phyloP scores from a whole-genome alignment of 2,329 filamentous ascomycete genomes.

The Pyrenochaeta sp. region DNA sequence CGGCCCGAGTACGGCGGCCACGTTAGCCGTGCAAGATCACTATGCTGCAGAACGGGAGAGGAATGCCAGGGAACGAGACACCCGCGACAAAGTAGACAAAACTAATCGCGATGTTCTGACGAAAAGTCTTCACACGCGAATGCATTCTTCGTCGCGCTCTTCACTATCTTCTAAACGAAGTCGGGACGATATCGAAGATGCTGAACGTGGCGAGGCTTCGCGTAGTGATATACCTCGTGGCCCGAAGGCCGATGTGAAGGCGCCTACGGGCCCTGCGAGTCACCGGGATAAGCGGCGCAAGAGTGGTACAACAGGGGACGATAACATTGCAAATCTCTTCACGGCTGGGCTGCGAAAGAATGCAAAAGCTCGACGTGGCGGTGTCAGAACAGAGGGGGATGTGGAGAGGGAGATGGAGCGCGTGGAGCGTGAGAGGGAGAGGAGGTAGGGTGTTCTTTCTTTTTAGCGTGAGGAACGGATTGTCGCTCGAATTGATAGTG shows the following conservation, averaged over 20 bases:
- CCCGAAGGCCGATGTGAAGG: conserved; percentile 25
- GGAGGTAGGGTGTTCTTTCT: conserved; percentile 16
- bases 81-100: conserved; percentile 37
- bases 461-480: not conserved
- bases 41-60: conserved; percentile 74
- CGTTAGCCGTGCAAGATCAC: conserved; percentile 57
- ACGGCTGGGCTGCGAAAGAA: conserved; percentile 42
- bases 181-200: conserved; percentile 35
- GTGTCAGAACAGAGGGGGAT: conserved; percentile 44
- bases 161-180: conserved; percentile 37
- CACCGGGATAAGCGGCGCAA: conserved; percentile 45
- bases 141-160: conserved; percentile 27
- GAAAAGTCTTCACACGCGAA: conserved; percentile 30
- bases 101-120: conserved; percentile 12
- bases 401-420: conserved; percentile 44
- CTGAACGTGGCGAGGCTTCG: conserved; percentile 1
- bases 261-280: conserved; percentile 40
- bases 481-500: not conserved
- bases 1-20: not conserved
- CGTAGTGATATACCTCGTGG: conserved; percentile 11
- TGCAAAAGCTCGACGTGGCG: conserved; percentile 40
- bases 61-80: conserved; percentile 43
- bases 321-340: conserved; percentile 41
- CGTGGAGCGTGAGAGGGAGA: conserved; percentile 42
- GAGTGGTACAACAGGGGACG: conserved; percentile 30